A percentile compares a stretch with the other conserved stretches of the same genome.
These are phyloP conservation scores for Spironucleus salmonicida DNA, from an alignment of 208 protist genomes.

Conservation along the genomic window DNA sequence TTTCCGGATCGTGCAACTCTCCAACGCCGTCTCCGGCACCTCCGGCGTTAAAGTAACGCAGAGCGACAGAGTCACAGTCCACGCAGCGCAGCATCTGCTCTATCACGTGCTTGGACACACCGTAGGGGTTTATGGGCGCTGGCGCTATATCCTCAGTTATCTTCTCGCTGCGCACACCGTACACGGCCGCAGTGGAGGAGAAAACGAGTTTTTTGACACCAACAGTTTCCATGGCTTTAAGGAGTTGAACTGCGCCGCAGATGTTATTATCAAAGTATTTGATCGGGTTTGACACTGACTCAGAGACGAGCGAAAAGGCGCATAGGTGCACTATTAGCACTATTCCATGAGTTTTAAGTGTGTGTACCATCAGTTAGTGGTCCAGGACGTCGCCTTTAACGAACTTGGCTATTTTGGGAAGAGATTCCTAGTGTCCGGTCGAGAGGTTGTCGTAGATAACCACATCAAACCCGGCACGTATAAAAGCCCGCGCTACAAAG, in stretches of 20 bases:
- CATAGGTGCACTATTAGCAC: slow-evolving; percentile 35
- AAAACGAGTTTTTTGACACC: slow-evolving; percentile 36
- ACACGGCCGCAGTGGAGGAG: slow-evolving; percentile 38
- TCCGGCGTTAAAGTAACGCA: slow-evolving; percentile 45
- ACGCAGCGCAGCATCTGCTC: slow-evolving; percentile 33
- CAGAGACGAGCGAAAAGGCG: slow-evolving; percentile 35
- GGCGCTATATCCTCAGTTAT: slow-evolving; percentile 21
- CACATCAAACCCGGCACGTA: slow-evolving; percentile 28
- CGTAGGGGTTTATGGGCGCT: slow-evolving; percentile 39
- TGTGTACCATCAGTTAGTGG: neutral
- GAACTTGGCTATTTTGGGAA: neutral
- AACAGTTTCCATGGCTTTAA: slow-evolving; percentile 22
- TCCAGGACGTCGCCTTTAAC: slow-evolving; percentile 28
- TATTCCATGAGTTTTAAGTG: slow-evolving; percentile 25
- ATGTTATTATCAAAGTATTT: slow-evolving; percentile 43
- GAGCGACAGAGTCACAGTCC: neutral
- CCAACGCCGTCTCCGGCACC: slow-evolving; percentile 36
- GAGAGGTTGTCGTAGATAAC: slow-evolving; percentile 33
- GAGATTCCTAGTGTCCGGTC: neutral
- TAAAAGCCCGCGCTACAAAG: slow-evolving; percentile 18
- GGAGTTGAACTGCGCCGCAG: neutral
- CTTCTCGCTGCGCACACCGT: slow-evolving; percentile 22
- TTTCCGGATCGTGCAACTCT: slow-evolving; percentile 26
- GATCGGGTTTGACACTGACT: slow-evolving; percentile 31
- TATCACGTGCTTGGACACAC: slow-evolving; percentile 27